Evolutionary conservation across 257 asterid species (phyloP).

Genomic region (Salvia rosmarinus): DNA sequence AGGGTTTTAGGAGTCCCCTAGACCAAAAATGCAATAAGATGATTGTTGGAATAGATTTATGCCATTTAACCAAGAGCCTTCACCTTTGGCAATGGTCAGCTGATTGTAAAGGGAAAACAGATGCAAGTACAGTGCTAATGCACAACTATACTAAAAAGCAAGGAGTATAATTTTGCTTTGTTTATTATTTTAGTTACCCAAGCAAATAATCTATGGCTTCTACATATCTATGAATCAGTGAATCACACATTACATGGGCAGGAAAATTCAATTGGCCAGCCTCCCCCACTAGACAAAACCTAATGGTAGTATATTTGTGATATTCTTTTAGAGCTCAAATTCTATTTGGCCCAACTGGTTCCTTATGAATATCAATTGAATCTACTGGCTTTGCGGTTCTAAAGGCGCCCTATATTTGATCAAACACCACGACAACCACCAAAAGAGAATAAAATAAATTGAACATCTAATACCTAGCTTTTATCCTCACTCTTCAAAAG

Average conservation of each 20-base stretch:
- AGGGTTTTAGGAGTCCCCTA: constrained; percentile 20
- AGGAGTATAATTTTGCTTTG: neutral
- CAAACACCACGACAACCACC: too few relatives aligned
- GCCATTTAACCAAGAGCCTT: constrained; percentile 22
- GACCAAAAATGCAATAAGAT: neutral
- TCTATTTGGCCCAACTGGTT: neutral
- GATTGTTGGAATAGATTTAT: neutral
- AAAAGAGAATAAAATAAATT: too few relatives aligned
- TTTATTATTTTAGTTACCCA: neutral
- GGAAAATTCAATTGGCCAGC: neutral
- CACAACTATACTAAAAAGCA: neutral
- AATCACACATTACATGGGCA: neutral
- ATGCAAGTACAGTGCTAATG: neutral
- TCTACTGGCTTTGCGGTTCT: neutral
- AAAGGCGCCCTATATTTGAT: too few relatives aligned
- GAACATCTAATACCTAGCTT: too few relatives aligned
- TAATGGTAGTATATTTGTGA: neutral
- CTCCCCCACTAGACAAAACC: neutral
- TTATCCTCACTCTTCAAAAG: constrained; percentile 15
- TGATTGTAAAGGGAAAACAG: neutral
- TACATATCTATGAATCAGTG: neutral
- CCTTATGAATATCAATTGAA: neutral
- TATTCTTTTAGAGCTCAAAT: neutral
- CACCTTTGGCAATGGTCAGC: neutral
- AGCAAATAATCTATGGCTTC: neutral